Evolutionary conservation across 345 rosid genomes (phyloP).

Genomic region (Psidium friedrichsthalianum): DNA sequence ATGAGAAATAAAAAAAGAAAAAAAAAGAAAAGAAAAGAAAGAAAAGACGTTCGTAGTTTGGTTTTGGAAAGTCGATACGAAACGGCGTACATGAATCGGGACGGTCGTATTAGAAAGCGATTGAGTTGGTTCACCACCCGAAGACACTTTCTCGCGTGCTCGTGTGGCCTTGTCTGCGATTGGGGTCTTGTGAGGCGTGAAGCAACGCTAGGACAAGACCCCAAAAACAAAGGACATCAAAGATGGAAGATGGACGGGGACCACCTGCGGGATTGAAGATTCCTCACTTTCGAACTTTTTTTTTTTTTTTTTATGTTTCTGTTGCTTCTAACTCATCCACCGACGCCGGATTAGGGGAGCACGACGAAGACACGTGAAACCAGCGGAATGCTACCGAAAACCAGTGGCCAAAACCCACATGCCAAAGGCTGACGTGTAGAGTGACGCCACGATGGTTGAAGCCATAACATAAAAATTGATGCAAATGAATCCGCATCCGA

Average conservation of each 20-base stretch:
- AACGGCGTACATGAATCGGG: neutral
- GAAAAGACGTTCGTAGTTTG: neutral
- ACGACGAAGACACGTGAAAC: neutral
- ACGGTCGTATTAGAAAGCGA: neutral
- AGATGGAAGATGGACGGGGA: neutral
- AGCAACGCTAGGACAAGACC: neutral
- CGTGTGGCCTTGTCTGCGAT: neutral
- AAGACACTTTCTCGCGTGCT: neutral
- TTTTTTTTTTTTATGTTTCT: no score
- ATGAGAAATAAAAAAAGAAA: no score
- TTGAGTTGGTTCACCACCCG: neutral
- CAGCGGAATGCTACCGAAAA: neutral
- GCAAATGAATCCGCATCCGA: no score
- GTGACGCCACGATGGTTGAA: neutral
- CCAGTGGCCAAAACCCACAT: neutral
- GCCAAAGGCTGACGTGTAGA: neutral
- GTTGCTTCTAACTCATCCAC: neutral
- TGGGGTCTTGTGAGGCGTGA: neutral
- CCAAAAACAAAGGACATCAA: neutral
- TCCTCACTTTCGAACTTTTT: neutral
- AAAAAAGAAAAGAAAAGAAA: no score
- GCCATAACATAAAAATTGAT: neutral
- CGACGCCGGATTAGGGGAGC: neutral
- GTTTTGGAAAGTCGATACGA: neutral
- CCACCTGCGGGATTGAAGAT: neutral